Evolutionary conservation across 2,329 filamentous ascomycete species (phyloP).

Genomic region (Arthrobotrys sinensis): DNA sequence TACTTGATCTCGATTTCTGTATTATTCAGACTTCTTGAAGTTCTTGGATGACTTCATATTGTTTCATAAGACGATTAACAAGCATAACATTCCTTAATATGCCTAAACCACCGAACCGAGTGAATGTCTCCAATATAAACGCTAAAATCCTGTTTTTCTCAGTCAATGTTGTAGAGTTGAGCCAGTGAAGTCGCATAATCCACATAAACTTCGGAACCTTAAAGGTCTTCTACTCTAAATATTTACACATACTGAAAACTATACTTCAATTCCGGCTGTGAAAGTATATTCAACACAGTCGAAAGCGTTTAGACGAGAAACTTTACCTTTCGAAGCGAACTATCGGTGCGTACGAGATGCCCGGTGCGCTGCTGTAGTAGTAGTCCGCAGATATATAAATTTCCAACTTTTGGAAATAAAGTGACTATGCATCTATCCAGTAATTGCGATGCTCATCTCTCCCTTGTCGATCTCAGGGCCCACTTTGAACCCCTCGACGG

Average conservation of each 20-base stretch:
- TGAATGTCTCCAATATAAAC: slow-evolving; percentile 19
- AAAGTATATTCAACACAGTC: slow-evolving; percentile 4
- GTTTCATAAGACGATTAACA: slow-evolving; percentile 2
- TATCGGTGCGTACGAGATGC: slow-evolving; percentile 13
- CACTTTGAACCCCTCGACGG: not conserved
- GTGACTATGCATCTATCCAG: slow-evolving; percentile 13
- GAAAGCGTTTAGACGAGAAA: slow-evolving; percentile 49
- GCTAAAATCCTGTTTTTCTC: slow-evolving; percentile 26
- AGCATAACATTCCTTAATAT: not conserved
- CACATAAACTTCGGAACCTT: not conserved
- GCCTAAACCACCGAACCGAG: not conserved
- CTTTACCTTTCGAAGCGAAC: slow-evolving; percentile 17
- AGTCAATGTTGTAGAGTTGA: not conserved
- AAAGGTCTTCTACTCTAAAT: not conserved
- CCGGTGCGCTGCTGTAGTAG: not conserved
- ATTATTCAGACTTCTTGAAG: not conserved
- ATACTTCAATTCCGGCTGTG: slow-evolving; percentile 29
- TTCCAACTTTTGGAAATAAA: not conserved
- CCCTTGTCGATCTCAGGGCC: slow-evolving; percentile 3
- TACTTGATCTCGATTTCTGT: not conserved
- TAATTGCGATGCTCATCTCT: slow-evolving; percentile 10
- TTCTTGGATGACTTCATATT: slow-evolving; percentile 2
- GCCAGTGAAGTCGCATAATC: not conserved
- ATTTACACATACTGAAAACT: slow-evolving; percentile 9
- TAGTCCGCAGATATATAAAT: not conserved